Conservation (phyloP, 1,284 basidiomycete species). For the Sanghuangporus baumii region DNA sequence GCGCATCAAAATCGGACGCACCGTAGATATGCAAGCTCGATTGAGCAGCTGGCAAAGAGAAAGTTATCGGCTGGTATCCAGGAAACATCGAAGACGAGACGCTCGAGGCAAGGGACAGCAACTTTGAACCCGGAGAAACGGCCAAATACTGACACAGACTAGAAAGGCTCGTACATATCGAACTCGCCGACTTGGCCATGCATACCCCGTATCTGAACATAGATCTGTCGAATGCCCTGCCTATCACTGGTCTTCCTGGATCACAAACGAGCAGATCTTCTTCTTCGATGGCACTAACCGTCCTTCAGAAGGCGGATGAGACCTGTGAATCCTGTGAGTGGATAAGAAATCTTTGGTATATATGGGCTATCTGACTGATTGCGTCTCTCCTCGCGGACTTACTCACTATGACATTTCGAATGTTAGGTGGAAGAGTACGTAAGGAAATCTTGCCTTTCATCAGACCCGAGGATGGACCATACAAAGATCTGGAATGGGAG, state of each 20-base stretch:
- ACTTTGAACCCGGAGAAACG: no score
- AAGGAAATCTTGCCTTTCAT: no score
- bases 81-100: no score
- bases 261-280: neutral
- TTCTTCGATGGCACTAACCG: neutral
- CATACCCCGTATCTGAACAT: no score
- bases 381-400: neutral
- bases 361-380: neutral
- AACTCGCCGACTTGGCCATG: no score
- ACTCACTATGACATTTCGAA: no score
- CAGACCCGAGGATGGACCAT: slow-evolving; percentile 38
- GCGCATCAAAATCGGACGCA: no score
- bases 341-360: neutral
- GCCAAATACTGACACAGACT: slow-evolving; percentile 26
- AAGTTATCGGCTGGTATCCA: no score
- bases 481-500: slow-evolving; percentile 63
- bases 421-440: slow-evolving; percentile 53
- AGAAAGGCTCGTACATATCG: slow-evolving; percentile 71
- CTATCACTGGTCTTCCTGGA: neutral
- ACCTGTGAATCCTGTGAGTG: neutral
- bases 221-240: slow-evolving; percentile 37
- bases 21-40: no score
- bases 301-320: neutral
- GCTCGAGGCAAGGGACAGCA: no score
- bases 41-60: no score